Base-by-base conservation (phyloP, 2,329 filamentous ascomycete species). In the Clonostachys solani region DNA sequence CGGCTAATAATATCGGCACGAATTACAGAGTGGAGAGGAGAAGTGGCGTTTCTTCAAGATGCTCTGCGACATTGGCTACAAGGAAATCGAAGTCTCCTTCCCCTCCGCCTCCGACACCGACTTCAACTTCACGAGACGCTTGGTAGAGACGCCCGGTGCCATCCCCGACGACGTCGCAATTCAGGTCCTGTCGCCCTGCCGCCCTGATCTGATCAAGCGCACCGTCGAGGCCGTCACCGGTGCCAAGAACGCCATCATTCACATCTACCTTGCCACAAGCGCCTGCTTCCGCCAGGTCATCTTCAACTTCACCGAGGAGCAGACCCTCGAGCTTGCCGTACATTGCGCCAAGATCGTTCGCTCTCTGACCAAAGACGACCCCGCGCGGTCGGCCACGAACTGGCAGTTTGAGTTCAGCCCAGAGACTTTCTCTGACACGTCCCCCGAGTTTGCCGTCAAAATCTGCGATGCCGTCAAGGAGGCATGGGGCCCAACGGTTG, bases 21-120 rank as follows among this genome's bases (percentile, higher is more conserved):
- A 40, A 46, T 16, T 44, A 53, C 59, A 94, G 89, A 94, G 90
- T 62, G 90, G 90, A 56, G 89, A 96, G 43, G 91, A 96, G 75
- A 97, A 97, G 73, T 94, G 87, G 83, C 77, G 78, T 51, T 97
- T 92, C 77, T 97, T 97, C 77, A 85, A 92, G 70, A 95, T 95
- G 90, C 82, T 97, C 46, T 83, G 86, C 60, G 84, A 92, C 51
- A 78, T 96, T 44, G 92, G 94, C 57, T 97, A 95, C 78, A 97
- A 96, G 72, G 92, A 97, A 71, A 96, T 97, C 55, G 92, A 97
- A 65, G 87, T 96, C 17, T 94, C 92, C 5, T 97, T 96, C 71
- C 92, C 92, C 44, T 95, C 91, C 1, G 91, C 92, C 13, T 96
- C 91, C 37, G 87, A 95, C 64, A 96, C 88, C 60, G 94, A 97